Base-by-base conservation (phyloP, 768 basidiomycete species). In the Xanthoconium stramineum region DNA sequence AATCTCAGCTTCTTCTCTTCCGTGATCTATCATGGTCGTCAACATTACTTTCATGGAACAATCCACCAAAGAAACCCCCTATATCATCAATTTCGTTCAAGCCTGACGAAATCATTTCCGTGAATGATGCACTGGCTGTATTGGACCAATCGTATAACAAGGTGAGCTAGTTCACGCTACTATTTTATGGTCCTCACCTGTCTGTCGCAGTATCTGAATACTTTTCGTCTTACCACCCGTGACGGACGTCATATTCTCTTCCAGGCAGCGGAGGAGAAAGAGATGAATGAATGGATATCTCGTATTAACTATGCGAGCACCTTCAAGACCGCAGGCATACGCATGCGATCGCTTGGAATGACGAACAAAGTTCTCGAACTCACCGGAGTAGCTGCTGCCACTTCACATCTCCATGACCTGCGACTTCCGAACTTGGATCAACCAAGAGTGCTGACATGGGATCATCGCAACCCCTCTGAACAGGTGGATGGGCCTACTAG, bases 291-390 rank as follows among this genome's bases (percentile, higher is more conserved):
- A 59, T 99, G 97, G 97, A 85, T 98, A 59, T 80, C 88, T 14
- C 78, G 80, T 33, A 93, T 98, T 66, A 99, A 99, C 72, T 98
- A 97, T 67, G 94, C 94, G 3, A 88, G 92, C 56, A 79, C 91
- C 6, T 98, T 97, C 82, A 94, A 88, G 73, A 85, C 91, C 2
- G 80, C 85, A 15, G 88, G 88, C 11, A 77, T 98, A 37, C 80
- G 83, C 44, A 93, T 97, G 83, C 83, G 94, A 20, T 79, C 89
- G 0, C 72, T 80, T 13, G 83, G 81, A 17, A 83, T 93, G 79
- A 82, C 86, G 19, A 77, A 79, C 46, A 80, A 78, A 62, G 89
- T 87, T 62, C 82, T 90, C 32, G 82, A 88, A 58, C 78, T 91
- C 39, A 89, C 91, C 4, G 92, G 91, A 24, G 83, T 89, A 12